Base-by-base conservation (phyloP, 768 basidiomycete genomes). In the Mycena maculata region DNA sequence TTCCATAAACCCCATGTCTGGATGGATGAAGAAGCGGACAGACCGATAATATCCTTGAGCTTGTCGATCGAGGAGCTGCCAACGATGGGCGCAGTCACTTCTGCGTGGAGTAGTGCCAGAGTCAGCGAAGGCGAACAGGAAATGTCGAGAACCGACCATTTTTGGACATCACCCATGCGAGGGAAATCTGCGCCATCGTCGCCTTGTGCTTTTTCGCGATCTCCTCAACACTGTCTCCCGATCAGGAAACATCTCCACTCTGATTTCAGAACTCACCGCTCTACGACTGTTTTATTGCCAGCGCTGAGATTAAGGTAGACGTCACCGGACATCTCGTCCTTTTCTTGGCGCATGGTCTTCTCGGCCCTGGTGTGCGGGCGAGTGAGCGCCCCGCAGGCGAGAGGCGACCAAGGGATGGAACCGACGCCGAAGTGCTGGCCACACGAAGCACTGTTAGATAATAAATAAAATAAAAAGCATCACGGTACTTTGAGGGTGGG, bases 401-500 rank as follows among this genome's bases (percentile, higher is more conserved):
- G 60, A 25, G 60, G 60, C 15, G 77, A 79, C 84, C 83, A 85
- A 12, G 82, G 83, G 57, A 84, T 82, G 18, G 76, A 71, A 7
- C 82, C 83, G 25, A 81, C 77, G 55, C 84, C 83, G 55, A 80
- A 77, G 48, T 60, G 59, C 59, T 60, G 23, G 20, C 7, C 27
- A 2, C 7, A 16, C 8, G 10, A 23, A 42, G n/a, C n/a, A n/a
- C n/a, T 22, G 4, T 28, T 16, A 44, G 28, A 45, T 3, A 22
- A 6, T 11, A 9, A 20, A 42, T 7, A 30, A 33, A 25, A 12
- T n/a, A 5, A 15, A 28, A 39, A 3, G 28, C 15, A 25, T 25
- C 33, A 36, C 2, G 22, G 45, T 22, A 84, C 86, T 78, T 86
- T 85, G 44, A 87, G 76, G 4, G 84, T 84, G 3, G 89, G 89